Conservation (phyloP, 805 yeast genomes). For the Saccharomyces eubayanus region DNA sequence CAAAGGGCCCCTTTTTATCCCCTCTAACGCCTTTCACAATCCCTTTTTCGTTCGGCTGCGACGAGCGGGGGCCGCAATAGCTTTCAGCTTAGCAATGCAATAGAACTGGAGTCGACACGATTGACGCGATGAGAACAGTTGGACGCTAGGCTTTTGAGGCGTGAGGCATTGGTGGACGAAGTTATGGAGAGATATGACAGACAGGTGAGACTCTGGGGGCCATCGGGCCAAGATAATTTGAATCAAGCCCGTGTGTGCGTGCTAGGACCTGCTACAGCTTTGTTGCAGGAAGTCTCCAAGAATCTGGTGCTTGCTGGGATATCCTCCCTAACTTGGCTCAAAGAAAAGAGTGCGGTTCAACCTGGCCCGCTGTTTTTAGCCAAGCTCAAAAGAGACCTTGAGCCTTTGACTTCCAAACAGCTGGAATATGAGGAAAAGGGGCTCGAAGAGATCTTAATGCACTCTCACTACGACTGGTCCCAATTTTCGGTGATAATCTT, state of each 20-base stretch:
- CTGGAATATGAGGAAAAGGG: not conserved
- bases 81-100: not conserved
- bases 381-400: not conserved
- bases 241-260: constrained; percentile 52
- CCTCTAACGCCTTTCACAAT: not conserved
- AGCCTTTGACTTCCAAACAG: not conserved
- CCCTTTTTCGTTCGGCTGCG: not conserved
- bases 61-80: not conserved
- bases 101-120: not conserved
- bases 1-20: not conserved
- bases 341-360: not conserved
- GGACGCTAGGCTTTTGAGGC: not conserved
- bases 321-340: not conserved
- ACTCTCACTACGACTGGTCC: not conserved
- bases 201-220: constrained; percentile 82
- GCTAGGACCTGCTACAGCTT: constrained; percentile 47
- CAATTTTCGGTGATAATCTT: not conserved
- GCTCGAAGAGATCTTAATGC: not conserved
- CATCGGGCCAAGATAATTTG: constrained; percentile 59
- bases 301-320: constrained; percentile 71
- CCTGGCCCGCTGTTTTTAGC: not conserved
- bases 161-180: not conserved
- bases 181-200: constrained; percentile 62
- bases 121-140: not conserved
- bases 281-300: constrained; percentile 64